A percentile compares a stretch with the other conserved stretches of the same genome.
phyloP scores from a whole-genome alignment of 2,329 filamentous ascomycete genomes.

The Blastomyces parvus region DNA sequence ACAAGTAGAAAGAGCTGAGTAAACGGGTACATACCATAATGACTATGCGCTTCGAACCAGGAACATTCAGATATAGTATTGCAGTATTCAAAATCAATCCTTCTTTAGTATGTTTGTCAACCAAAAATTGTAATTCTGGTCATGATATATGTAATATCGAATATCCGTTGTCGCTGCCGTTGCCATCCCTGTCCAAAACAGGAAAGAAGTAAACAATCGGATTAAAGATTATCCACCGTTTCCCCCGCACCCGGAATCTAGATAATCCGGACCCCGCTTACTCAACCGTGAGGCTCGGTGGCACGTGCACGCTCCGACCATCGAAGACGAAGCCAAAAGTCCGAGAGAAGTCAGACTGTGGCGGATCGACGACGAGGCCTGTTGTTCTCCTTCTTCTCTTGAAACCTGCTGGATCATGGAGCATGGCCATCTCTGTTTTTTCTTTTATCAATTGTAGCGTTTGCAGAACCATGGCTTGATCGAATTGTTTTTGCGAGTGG shows the following conservation, averaged over 20 bases:
- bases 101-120: neutral
- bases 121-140: neutral
- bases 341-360: neutral
- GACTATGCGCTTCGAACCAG: neutral
- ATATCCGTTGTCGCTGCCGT: neutral
- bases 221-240: conserved; percentile 9
- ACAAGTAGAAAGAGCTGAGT: too few species aligned
- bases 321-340: neutral
- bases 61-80: neutral
- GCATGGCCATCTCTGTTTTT: neutral
- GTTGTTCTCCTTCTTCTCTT: neutral
- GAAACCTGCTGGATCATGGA: conserved; percentile 1
- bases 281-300: neutral
- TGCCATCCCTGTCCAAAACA: conserved; percentile 4
- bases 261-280: conserved; percentile 7
- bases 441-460: neutral
- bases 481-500: neutral
- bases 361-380: neutral
- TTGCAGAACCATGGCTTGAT: neutral
- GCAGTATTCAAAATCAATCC: neutral
- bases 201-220: conserved; percentile 15
- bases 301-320: conserved; percentile 9
- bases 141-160: neutral
- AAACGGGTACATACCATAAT: neutral
- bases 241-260: conserved; percentile 3